Percentiles rank a stretch among this genome's conserved stretches.
These are phyloP conservation scores for Dactylellina haptotyla DNA, from an alignment of 2,329 filamentous ascomycete genomes.

Conservation along the genomic window DNA sequence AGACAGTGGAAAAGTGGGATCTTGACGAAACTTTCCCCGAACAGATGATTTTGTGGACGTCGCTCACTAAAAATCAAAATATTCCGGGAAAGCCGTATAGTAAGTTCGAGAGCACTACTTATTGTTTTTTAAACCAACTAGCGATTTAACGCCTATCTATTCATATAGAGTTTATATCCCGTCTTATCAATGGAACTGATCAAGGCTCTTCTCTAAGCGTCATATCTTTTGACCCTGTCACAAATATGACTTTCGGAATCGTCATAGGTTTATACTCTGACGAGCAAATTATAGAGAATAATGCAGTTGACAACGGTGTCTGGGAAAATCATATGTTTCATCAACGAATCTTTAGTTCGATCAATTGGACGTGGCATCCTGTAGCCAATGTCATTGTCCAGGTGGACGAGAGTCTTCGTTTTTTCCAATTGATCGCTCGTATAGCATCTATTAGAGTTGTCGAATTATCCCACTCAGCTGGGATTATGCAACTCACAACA, in stretches of 20 bases:
- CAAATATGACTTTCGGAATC: constrained; percentile 25
- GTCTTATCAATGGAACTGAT: constrained; percentile 15
- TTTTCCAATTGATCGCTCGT: constrained; percentile 28
- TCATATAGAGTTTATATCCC: constrained; percentile 13
- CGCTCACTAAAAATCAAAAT: constrained; percentile 12
- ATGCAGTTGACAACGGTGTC: constrained; percentile 10
- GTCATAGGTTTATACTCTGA: constrained; percentile 26
- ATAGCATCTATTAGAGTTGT: constrained; percentile 24
- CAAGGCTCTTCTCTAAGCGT: constrained; percentile 21
- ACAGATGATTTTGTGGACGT: constrained; percentile 26
- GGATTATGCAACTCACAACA: constrained; percentile 26
- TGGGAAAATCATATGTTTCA: constrained; percentile 38
- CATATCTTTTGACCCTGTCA: constrained; percentile 19
- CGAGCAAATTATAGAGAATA: constrained; percentile 15
- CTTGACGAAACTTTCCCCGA: constrained; percentile 13
- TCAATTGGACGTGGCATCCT: constrained; percentile 29
- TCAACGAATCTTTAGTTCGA: constrained; percentile 10
- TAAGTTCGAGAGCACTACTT: constrained; percentile 1
- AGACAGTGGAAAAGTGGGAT: constrained; percentile 23
- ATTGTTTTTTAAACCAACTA: background rate
- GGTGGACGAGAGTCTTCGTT: constrained; percentile 25
- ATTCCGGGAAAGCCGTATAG: constrained; percentile 18
- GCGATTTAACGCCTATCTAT: background rate
- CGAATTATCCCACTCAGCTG: constrained; percentile 25
- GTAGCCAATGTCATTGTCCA: constrained; percentile 22